Evolutionary conservation across 495 filamentous ascomycete genomes (phyloP), one percentile per base, ranked within the genome.

Genomic region (Trichoderma asperelloides): DNA sequence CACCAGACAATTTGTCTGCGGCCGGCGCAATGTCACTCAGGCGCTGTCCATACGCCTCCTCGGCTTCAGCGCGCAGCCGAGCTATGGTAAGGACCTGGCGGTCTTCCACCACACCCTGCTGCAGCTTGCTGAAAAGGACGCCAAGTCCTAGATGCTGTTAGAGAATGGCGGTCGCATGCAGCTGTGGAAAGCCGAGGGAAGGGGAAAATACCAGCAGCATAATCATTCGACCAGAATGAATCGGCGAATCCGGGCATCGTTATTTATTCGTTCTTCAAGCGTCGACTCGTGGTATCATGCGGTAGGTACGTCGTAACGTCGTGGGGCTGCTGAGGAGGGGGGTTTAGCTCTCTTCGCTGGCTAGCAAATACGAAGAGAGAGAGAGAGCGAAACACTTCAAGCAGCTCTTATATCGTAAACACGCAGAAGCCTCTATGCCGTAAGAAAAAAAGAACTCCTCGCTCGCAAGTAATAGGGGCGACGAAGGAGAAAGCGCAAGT

Each of bases 161-260:
- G 41, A 37, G 65, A 68, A 72, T 25, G 1, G 33, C 30, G 23
- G 25, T 41, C 57, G 45, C 25, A 25, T 43, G 39, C 13, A 18
- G 67, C 28, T 49, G 67, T 47, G 51, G 57, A 51, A 63, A 27
- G 43, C 63, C 49, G 33, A n/a, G 47, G 16, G 55, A 43, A 25
- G 43, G 33, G 33, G 33, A 66, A 74, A 85, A 77, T 77, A 89
- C 88, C 93, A 78, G 89, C 89, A 70, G 93, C 91, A 78, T 96
- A 96, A 80, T 97, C 93, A 71, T 86, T 86, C 67, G 92, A 93
- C 93, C 93, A 97, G 78, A 97, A 97, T 7, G 93, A 96, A 79
- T 94, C 92, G 69, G 92, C 87, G 78, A 97, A 97, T 49, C 89
- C 86, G 69, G 90, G 89, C 91, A 94, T 94, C 68, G 73, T 77